Conservation (phyloP, 805 yeast species). For the Kazachstania psychrophila region DNA sequence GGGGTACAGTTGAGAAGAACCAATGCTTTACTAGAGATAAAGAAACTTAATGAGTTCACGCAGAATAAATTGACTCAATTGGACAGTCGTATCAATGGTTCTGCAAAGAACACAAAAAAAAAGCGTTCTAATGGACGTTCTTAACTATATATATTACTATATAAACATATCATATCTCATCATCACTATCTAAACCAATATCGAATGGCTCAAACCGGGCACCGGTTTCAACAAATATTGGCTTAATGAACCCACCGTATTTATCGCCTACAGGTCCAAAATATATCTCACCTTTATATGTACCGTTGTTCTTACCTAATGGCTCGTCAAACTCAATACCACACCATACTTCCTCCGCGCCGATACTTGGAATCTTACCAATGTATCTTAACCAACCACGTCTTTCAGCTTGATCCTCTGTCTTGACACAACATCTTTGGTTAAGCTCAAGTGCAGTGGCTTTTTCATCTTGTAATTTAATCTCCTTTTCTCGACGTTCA, state of each 20-base stretch:
- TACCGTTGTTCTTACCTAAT: constrained; percentile 78
- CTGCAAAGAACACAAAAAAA: no score
- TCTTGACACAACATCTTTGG: constrained; percentile 40
- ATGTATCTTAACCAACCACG: constrained; percentile 63
- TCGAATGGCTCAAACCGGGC: constrained; percentile 40
- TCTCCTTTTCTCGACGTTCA: constrained; percentile 22
- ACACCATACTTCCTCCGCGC: constrained; percentile 50
- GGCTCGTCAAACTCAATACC: constrained; percentile 85
- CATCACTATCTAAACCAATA: constrained; percentile 34
- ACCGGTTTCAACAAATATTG: constrained; percentile 56
- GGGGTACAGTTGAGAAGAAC: constrained; percentile 13
- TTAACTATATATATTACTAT: neutral
- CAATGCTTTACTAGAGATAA: constrained; percentile 6
- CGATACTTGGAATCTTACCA: constrained; percentile 56
- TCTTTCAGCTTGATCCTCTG: constrained; percentile 31
- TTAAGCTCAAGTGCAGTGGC: constrained; percentile 37
- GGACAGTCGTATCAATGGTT: no score
- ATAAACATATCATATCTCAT: constrained; percentile 27
- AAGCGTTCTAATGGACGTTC: no score
- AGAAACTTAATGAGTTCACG: neutral
- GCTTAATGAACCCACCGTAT: constrained; percentile 75
- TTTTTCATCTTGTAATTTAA: constrained; percentile 24
- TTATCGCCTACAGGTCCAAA: constrained; percentile 45
- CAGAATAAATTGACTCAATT: no score
- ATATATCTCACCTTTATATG: constrained; percentile 48